These are phyloP conservation scores for Cyberlindnera petersonii DNA, from an alignment of 805 yeast genomes.

Conservation along the genomic window DNA sequence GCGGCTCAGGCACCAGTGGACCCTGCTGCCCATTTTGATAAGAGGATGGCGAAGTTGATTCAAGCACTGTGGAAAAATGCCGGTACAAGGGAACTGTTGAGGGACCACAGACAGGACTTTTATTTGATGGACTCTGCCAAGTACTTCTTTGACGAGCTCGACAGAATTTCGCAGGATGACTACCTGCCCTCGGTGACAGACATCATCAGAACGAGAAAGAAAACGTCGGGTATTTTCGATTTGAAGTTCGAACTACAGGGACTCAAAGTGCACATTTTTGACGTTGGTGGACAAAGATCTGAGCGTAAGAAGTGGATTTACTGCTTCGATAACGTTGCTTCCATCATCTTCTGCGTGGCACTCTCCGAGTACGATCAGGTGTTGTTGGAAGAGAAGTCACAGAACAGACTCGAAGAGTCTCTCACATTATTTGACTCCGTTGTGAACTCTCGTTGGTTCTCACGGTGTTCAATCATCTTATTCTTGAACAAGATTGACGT, in stretches of 20 bases:
- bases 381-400: conserved; percentile 69
- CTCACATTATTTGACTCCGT: conserved; percentile 83
- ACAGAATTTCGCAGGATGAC: conserved; percentile 52
- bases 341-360: conserved; percentile 88
- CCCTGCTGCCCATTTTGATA: conserved; percentile 50
- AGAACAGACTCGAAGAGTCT: conserved; percentile 77
- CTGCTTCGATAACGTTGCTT: conserved; percentile 89
- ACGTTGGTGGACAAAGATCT: conserved; percentile 94
- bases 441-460: conserved; percentile 89
- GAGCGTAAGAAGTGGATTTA: conserved; percentile 98
- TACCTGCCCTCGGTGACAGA: conserved; percentile 76
- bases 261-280: conserved; percentile 60
- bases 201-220: conserved; percentile 81
- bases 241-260: conserved; percentile 73
- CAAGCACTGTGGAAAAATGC: conserved; percentile 52
- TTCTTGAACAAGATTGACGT: conserved; percentile 89
- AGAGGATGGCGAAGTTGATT: conserved; percentile 45
- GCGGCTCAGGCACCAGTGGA: conserved; percentile 40
- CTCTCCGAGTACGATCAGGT: conserved; percentile 88
- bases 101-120: conserved; percentile 61
- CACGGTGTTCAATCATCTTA: conserved; percentile 78
- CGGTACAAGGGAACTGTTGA: conserved; percentile 53
- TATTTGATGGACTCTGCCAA: conserved; percentile 83
- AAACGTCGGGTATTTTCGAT: conserved; percentile 90
- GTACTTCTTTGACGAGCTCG: conserved; percentile 67